These are phyloP conservation scores for Lentinula aciculospora DNA, from an alignment of 768 basidiomycete genomes.

Conservation along the genomic window DNA sequence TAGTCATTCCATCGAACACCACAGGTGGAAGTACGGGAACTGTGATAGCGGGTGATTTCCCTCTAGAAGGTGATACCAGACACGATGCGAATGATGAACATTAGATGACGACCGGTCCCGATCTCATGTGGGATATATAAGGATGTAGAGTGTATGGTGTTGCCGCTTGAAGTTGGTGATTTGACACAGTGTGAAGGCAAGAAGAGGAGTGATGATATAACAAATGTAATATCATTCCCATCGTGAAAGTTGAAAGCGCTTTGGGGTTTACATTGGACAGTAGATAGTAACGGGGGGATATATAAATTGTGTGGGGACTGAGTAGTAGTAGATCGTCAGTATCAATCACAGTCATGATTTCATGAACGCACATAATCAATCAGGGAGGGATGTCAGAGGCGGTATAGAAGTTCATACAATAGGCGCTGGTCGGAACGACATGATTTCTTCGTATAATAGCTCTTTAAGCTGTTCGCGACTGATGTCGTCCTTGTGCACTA, in stretches of 20 bases:
- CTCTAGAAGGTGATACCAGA: neutral
- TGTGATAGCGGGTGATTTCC: neutral
- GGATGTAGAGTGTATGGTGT: neutral
- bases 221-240: neutral
- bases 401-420: slow-evolving; percentile 20
- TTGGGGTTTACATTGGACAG: neutral
- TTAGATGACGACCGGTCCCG: neutral
- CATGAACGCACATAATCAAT: neutral
- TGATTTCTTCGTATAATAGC: slow-evolving; percentile 91
- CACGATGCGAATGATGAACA: neutral
- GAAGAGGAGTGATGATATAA: neutral
- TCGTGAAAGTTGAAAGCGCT: neutral
- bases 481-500: slow-evolving; percentile 95
- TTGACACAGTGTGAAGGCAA: neutral
- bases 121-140: neutral
- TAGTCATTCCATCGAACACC: neutral
- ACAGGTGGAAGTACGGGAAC: neutral
- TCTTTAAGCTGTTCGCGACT: slow-evolving; percentile 94
- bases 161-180: neutral
- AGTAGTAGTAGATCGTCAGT: neutral
- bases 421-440: slow-evolving; percentile 72
- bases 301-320: neutral
- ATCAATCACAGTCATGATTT: neutral
- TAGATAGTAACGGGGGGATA: neutral
- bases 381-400: neutral